Percentiles rank a stretch among this genome's conserved stretches.
Conservation (phyloP, 2,329 filamentous ascomycete species). For the Aspergillus flavus region DNA sequence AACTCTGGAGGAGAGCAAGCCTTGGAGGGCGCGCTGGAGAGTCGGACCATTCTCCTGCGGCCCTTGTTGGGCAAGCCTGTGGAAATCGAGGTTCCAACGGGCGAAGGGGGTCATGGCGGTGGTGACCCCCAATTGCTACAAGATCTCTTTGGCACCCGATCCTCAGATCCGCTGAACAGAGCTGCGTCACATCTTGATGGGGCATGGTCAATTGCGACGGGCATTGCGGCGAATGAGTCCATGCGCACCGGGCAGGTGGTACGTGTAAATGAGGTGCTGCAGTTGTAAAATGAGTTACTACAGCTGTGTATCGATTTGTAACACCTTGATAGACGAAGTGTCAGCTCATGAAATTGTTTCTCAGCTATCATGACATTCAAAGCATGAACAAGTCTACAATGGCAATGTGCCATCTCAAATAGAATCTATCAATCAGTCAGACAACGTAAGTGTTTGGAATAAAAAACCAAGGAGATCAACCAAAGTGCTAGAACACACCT, state of each 20-base stretch:
- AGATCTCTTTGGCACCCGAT: conserved; percentile 57
- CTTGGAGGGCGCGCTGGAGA: conserved; percentile 30
- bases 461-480: too few species aligned
- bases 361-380: not conserved
- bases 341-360: not conserved
- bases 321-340: not conserved
- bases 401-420: not conserved
- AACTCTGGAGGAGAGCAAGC: conserved; percentile 63
- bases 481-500: too few species aligned
- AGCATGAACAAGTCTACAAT: not conserved
- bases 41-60: conserved; percentile 43
- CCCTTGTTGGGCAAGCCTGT: conserved; percentile 60
- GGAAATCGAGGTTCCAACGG: conserved; percentile 56
- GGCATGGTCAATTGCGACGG: conserved; percentile 61
- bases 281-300: not conserved
- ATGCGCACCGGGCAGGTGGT: conserved; percentile 61
- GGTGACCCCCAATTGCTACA: conserved; percentile 61
- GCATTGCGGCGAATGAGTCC: conserved; percentile 61
- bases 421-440: too few species aligned
- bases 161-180: conserved; percentile 53
- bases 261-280: conserved; percentile 53
- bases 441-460: too few species aligned
- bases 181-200: conserved; percentile 63
- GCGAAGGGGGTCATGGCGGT: conserved; percentile 60
- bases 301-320: not conserved